These are phyloP conservation scores for Onygenales sp. DNA, from an alignment of 2,329 filamentous ascomycete genomes.

Conservation along the genomic window DNA sequence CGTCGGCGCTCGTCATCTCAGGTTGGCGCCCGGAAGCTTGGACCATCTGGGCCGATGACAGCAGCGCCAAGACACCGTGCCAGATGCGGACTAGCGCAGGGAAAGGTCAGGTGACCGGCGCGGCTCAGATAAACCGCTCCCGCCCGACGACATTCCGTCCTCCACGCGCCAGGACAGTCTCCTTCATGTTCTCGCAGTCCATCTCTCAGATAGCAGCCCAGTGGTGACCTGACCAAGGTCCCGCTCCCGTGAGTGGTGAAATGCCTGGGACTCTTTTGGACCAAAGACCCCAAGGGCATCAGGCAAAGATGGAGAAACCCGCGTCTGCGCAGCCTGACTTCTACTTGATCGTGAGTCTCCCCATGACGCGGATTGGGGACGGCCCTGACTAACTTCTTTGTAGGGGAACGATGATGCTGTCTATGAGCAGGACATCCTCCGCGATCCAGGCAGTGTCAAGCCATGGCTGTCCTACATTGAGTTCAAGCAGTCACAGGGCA, in stretches of 20 bases:
- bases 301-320: slow-evolving; percentile 34
- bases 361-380: slow-evolving; percentile 49
- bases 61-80: not conserved
- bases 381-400: slow-evolving; percentile 32
- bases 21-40: slow-evolving; percentile 11
- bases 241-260: slow-evolving; percentile 28
- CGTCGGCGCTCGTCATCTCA: not conserved
- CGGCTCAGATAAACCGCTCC: not conserved
- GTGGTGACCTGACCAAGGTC: slow-evolving; percentile 12
- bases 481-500: slow-evolving; percentile 82
- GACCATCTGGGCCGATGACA: slow-evolving; percentile 5
- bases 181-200: not conserved
- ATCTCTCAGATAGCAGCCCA: not conserved
- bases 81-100: not conserved
- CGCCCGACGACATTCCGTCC: slow-evolving; percentile 3
- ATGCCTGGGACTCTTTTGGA: slow-evolving; percentile 43
- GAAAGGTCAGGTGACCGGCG: slow-evolving; percentile 1
- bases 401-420: slow-evolving; percentile 80
- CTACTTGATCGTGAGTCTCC: slow-evolving; percentile 37
- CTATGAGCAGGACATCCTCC: slow-evolving; percentile 92
- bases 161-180: slow-evolving; percentile 1
- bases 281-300: slow-evolving; percentile 34
- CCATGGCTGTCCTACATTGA: slow-evolving; percentile 93
- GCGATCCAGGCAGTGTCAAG: slow-evolving; percentile 75
- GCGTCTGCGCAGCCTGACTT: slow-evolving; percentile 33